Evolutionary conservation across 345 rosid genomes (phyloP).

Genomic region (Eutrema yunnanense): DNA sequence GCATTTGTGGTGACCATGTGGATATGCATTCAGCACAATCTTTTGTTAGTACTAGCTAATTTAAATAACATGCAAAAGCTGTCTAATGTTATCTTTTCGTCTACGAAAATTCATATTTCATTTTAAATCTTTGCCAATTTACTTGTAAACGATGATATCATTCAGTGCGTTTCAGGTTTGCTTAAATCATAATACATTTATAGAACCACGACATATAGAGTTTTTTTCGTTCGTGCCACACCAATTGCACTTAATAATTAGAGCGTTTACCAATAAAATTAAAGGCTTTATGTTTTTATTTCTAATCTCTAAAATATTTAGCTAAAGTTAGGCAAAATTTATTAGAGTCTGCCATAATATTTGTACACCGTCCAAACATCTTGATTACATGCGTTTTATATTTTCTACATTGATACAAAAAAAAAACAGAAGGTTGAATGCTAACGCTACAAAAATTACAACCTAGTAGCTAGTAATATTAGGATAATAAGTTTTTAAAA

Average conservation of each 20-base stretch:
- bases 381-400: not conserved
- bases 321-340: no score
- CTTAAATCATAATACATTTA: not conserved
- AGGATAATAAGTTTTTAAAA: not conserved
- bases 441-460: not conserved
- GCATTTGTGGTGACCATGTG: conserved; percentile 13
- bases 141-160: not conserved
- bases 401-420: not conserved
- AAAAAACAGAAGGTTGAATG: no score
- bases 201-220: not conserved
- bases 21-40: not conserved
- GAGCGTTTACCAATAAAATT: no score
- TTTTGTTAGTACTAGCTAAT: no score
- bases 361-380: not conserved
- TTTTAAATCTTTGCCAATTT: not conserved
- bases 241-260: no score
- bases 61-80: conserved; percentile 11
- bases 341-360: not conserved
- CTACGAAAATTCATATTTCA: not conserved
- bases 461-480: no score
- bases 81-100: not conserved
- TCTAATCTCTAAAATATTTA: no score
- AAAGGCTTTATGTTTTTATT: no score
- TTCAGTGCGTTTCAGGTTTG: not conserved
- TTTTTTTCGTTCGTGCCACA: no score